phyloP scores from a whole-genome alignment of 2,329 filamentous ascomycete genomes.

The Zymoseptoria ardabiliae region DNA sequence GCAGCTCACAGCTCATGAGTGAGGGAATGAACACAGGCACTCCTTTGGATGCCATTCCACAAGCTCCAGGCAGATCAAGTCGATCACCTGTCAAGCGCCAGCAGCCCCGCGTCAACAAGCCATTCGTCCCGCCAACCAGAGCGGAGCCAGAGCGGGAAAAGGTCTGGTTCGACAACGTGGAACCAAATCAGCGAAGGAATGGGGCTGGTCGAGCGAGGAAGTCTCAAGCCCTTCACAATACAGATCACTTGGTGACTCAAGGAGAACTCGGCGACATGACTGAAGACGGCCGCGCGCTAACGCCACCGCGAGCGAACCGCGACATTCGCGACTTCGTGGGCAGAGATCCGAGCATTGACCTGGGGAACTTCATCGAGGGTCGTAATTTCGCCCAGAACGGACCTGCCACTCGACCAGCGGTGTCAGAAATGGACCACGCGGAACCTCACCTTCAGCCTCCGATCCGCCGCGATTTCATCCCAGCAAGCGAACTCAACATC shows the following conservation, averaged over 20 bases:
- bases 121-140: conserved; percentile 25
- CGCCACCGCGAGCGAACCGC: conserved; percentile 21
- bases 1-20: background rate
- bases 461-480: conserved; percentile 19
- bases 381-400: conserved; percentile 8
- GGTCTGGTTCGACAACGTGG: conserved; percentile 27
- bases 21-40: conserved; percentile 13
- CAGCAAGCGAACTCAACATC: conserved; percentile 23
- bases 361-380: conserved; percentile 11
- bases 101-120: conserved; percentile 20
- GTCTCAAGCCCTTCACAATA: conserved; percentile 2
- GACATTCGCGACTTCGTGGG: conserved; percentile 28
- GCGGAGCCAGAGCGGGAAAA: conserved; percentile 16
- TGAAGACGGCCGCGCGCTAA: conserved; percentile 16
- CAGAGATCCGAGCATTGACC: background rate
- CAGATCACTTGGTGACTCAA: conserved; percentile 16
- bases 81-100: conserved; percentile 15
- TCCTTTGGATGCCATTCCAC: conserved; percentile 21
- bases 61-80: conserved; percentile 10
- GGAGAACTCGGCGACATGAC: conserved; percentile 22
- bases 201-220: background rate
- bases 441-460: background rate
- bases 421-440: background rate
- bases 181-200: conserved; percentile 9
- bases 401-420: background rate